Percentiles rank a stretch among this genome's conserved stretches.
Evolutionary conservation across 805 yeast genomes (phyloP).

Genomic region (Yamadazyma paraphyllophila): DNA sequence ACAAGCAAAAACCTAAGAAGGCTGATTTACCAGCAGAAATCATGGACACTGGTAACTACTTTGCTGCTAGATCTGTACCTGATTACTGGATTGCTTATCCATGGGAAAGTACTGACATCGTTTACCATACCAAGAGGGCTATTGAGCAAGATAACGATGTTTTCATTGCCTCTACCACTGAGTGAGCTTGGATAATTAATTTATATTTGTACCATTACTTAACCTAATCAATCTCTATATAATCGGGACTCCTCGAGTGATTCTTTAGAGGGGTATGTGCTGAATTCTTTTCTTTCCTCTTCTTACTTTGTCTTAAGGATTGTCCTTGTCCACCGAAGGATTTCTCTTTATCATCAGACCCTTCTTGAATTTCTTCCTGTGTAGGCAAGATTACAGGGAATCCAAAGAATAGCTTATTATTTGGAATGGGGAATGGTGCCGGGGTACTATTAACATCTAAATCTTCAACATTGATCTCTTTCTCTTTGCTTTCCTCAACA

Average conservation of each 20-base stretch:
- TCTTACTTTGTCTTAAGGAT: slow-evolving; percentile 65
- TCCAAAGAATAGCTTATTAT: slow-evolving; percentile 90
- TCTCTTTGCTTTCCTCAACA: slow-evolving; percentile 19
- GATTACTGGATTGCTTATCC: slow-evolving; percentile 87
- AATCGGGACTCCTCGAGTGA: slow-evolving; percentile 69
- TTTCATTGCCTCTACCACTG: slow-evolving; percentile 33
- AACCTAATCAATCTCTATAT: slow-evolving; percentile 71
- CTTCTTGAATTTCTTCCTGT: slow-evolving; percentile 26
- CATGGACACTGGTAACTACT: slow-evolving; percentile 57
- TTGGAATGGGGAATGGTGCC: slow-evolving; percentile 70
- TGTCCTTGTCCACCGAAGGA: slow-evolving; percentile 70
- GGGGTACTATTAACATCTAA: slow-evolving; percentile 62
- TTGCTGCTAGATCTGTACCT: slow-evolving; percentile 73
- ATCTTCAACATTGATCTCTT: slow-evolving; percentile 36
- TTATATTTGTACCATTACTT: slow-evolving; percentile 3
- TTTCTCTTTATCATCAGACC: slow-evolving; percentile 26
- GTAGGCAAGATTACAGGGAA: slow-evolving; percentile 65
- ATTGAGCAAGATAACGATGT: slow-evolving; percentile 72
- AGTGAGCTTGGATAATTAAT: slow-evolving; percentile 4
- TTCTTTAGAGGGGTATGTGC: slow-evolving; percentile 56
- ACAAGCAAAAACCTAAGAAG: slow-evolving; percentile 67
- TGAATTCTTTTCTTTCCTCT: slow-evolving; percentile 57
- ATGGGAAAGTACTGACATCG: slow-evolving; percentile 80
- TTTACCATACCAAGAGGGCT: slow-evolving; percentile 67
- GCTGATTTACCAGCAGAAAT: slow-evolving; percentile 69